These are phyloP conservation scores for Kernera saxatilis DNA, from an alignment of 345 rosid genomes.

Conservation along the genomic window DNA sequence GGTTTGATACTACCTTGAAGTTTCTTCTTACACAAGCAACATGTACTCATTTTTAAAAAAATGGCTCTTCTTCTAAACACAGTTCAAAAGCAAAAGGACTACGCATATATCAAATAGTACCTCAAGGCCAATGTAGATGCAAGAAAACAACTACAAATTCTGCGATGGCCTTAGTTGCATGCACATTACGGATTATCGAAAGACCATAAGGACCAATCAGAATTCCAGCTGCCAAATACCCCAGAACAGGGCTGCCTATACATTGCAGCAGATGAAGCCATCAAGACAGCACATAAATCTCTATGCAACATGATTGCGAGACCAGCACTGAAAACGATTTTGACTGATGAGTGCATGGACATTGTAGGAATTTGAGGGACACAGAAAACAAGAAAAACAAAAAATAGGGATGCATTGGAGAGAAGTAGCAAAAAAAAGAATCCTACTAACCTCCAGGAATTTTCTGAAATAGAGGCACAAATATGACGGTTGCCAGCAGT, in stretches of 20 bases:
- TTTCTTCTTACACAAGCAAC: too few species aligned
- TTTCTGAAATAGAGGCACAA: constrained; percentile 96
- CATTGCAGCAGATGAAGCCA: constrained; percentile 37
- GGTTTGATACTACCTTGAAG: too few species aligned
- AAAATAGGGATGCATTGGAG: not conserved
- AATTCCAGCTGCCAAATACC: constrained; percentile 98
- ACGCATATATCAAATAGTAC: constrained; percentile 32
- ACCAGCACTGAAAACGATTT: constrained; percentile 10
- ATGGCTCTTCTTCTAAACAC: constrained; percentile 16
- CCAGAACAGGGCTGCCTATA: constrained; percentile 98
- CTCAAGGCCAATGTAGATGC: constrained; percentile 98
- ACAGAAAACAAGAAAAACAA: not conserved
- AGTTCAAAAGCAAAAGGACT: constrained; percentile 17
- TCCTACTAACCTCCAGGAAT: constrained; percentile 84
- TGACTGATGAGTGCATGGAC: constrained; percentile 8
- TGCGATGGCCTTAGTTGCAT: constrained; percentile 94
- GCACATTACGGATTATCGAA: constrained; percentile 96
- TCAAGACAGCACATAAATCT: constrained; percentile 22
- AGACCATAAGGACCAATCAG: constrained; percentile 97
- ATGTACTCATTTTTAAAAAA: too few species aligned
- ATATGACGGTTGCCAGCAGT: constrained; percentile 93
- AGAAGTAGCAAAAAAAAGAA: constrained; percentile 8
- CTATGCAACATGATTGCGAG: constrained; percentile 16
- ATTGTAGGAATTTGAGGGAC: constrained; percentile 3
- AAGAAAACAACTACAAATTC: constrained; percentile 99